Evolutionary conservation across 176 grass and related monocot genomes (phyloP).

Genomic region (Cenchrus americanus): DNA sequence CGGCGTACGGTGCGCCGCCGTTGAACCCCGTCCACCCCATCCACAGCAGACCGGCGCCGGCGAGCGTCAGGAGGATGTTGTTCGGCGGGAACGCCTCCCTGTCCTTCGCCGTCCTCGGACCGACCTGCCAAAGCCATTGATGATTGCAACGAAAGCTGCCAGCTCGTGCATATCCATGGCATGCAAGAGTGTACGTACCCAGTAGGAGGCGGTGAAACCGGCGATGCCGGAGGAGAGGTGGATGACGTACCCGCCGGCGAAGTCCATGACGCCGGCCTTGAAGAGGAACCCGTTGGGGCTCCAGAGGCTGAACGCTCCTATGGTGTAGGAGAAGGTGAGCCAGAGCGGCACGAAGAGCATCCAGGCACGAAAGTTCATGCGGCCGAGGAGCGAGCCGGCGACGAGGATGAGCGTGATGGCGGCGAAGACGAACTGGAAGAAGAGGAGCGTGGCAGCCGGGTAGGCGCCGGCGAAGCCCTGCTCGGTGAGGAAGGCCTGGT

Average conservation of each 20-base stretch:
- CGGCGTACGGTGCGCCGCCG: conserved; percentile 72
- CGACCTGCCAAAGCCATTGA: conserved; percentile 36
- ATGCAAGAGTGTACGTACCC: conserved; percentile 34
- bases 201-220: conserved; percentile 72
- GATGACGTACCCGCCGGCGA: conserved; percentile 77
- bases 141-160: neutral
- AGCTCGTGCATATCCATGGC: neutral
- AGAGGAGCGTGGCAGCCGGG: conserved; percentile 75
- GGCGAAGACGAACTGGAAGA: conserved; percentile 87
- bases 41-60: conserved; percentile 77
- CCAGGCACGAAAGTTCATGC: conserved; percentile 75
- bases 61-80: conserved; percentile 70
- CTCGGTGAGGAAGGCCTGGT: conserved; percentile 43
- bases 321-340: conserved; percentile 85
- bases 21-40: conserved; percentile 93
- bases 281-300: conserved; percentile 78
- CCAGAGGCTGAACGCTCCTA: conserved; percentile 89
- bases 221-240: conserved; percentile 79
- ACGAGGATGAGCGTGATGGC: conserved; percentile 85
- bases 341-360: conserved; percentile 85
- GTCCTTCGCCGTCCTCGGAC: conserved; percentile 68
- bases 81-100: conserved; percentile 82
- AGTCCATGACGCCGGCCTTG: conserved; percentile 84
- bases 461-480: conserved; percentile 75
- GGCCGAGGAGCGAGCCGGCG: conserved; percentile 73